phyloP scores from a whole-genome alignment of 192 early-diverging fungal species.

The Obelidium mucronatum region DNA sequence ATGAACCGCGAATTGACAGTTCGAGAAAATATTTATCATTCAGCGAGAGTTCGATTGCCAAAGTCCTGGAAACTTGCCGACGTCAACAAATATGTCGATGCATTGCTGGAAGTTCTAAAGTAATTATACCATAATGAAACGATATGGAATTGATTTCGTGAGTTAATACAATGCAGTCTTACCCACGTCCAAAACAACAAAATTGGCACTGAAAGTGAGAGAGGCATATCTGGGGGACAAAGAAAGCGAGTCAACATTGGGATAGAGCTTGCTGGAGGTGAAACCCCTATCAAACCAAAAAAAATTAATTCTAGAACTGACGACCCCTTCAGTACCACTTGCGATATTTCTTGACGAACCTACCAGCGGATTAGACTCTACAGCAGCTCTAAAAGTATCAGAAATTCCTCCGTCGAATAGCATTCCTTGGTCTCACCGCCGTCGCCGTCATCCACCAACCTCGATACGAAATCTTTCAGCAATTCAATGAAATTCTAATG shows the following conservation, averaged over 20 bases:
- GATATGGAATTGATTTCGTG: too few relatives aligned
- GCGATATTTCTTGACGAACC: constrained; percentile 77
- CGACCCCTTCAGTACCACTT: constrained; percentile 49
- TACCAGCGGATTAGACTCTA: constrained; percentile 71
- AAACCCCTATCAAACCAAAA: too few relatives aligned
- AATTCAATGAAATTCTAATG: constrained; percentile 79
- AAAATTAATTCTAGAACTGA: neutral
- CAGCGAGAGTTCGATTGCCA: constrained; percentile 35
- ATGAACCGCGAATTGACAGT: constrained; percentile 49
- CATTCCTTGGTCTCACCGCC: constrained; percentile 62
- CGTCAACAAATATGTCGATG: constrained; percentile 27
- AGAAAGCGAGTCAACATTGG: constrained; percentile 80
- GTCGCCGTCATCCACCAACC: constrained; percentile 77
- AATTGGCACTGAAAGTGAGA: constrained; percentile 63
- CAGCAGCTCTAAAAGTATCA: constrained; percentile 68
- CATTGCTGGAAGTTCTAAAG: constrained; percentile 23
- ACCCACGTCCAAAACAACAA: constrained; percentile 51
- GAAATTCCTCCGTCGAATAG: constrained; percentile 60
- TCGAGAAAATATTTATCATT: constrained; percentile 62
- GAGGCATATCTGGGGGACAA: constrained; percentile 78
- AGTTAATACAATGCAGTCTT: constrained; percentile 13
- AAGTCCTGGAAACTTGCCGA: constrained; percentile 8
- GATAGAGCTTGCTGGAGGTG: constrained; percentile 68
- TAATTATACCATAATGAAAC: too few relatives aligned
- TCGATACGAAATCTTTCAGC: constrained; percentile 71